These are phyloP conservation scores for Penicillium roqueforti DNA, from an alignment of 495 filamentous ascomycete species.

Conservation along the genomic window DNA sequence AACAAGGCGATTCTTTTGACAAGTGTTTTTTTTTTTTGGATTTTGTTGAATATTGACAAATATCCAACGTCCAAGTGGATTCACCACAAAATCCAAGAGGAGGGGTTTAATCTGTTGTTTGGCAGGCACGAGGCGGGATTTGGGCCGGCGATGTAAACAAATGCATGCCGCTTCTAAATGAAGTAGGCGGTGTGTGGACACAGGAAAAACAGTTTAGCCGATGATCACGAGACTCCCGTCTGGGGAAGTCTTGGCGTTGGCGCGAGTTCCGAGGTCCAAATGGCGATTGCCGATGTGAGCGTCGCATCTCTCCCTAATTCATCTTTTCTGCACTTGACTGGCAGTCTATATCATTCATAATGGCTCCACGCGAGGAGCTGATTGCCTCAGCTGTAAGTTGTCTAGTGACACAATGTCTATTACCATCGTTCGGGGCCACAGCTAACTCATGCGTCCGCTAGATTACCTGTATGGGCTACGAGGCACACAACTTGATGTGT, in stretches of 20 bases:
- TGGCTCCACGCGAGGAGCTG: constrained; percentile 76
- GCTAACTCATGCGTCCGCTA: constrained; percentile 18
- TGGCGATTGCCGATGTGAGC: constrained; percentile 26
- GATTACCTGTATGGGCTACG: constrained; percentile 39
- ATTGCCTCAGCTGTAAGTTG: constrained; percentile 71
- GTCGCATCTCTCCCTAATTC: constrained; percentile 17
- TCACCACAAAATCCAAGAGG: constrained; percentile 11
- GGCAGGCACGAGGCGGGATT: constrained; percentile 13
- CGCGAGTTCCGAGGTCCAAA: constrained; percentile 41
- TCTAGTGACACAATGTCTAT: not conserved
- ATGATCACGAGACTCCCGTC: constrained; percentile 37
- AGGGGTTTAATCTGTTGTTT: constrained; percentile 19
- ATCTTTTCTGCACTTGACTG: constrained; percentile 13
- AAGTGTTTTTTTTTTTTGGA: not conserved
- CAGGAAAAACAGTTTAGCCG: constrained; percentile 21
- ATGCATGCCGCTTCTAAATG: constrained; percentile 21
- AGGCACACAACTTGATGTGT: constrained; percentile 7
- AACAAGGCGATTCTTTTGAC: not conserved
- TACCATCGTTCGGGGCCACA: constrained; percentile 8
- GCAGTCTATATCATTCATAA: constrained; percentile 35
- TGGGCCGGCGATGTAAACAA: constrained; percentile 26
- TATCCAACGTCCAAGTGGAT: constrained; percentile 5
- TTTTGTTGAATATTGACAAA: constrained; percentile 3
- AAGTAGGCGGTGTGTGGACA: constrained; percentile 31
- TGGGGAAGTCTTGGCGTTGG: constrained; percentile 36